A percentile compares a stretch with the other conserved stretches of the same genome.
Evolutionary conservation across 2,329 filamentous ascomycete species (phyloP).

Genomic region (Beauveria australis): DNA sequence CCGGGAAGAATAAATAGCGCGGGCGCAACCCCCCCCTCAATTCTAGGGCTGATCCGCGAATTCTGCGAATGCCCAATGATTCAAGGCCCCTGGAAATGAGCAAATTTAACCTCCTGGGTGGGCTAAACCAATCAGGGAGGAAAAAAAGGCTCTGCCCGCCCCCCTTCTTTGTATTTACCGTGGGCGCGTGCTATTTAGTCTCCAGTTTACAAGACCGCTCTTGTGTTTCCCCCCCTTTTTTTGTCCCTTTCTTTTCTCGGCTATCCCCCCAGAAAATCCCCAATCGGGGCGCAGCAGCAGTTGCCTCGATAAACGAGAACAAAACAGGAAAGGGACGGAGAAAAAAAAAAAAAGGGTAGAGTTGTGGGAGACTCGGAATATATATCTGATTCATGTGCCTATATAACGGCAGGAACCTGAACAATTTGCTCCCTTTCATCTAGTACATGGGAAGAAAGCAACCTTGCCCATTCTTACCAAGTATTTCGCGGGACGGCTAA

Average conservation of each 20-base stretch:
- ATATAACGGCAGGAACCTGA: too few relatives aligned
- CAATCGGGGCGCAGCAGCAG: slow-evolving; percentile 5
- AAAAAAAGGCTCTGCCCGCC: not conserved
- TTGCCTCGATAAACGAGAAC: slow-evolving; percentile 1
- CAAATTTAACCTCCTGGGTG: not conserved
- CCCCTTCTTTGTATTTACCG: not conserved
- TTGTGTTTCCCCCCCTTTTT: not conserved
- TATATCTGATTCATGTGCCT: too few relatives aligned
- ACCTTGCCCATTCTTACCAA: too few relatives aligned
- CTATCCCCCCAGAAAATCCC: not conserved
- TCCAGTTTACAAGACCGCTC: not conserved
- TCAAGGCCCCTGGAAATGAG: not conserved
- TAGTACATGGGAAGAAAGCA: too few relatives aligned
- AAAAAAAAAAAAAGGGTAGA: not conserved
- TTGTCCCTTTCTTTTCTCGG: not conserved
- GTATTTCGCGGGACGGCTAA: too few relatives aligned
- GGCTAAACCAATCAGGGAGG: not conserved
- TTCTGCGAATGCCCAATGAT: not conserved
- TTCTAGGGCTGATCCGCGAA: not conserved
- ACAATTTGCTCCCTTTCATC: too few relatives aligned
- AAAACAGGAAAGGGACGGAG: not conserved
- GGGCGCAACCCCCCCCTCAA: not conserved
- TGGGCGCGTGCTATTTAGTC: not conserved
- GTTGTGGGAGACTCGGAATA: not conserved
- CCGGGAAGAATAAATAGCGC: too few relatives aligned